A percentile compares a stretch with the other conserved stretches of the same genome.
phyloP scores from a whole-genome alignment of 208 protist species.

The Trypanosoma cruzi region DNA sequence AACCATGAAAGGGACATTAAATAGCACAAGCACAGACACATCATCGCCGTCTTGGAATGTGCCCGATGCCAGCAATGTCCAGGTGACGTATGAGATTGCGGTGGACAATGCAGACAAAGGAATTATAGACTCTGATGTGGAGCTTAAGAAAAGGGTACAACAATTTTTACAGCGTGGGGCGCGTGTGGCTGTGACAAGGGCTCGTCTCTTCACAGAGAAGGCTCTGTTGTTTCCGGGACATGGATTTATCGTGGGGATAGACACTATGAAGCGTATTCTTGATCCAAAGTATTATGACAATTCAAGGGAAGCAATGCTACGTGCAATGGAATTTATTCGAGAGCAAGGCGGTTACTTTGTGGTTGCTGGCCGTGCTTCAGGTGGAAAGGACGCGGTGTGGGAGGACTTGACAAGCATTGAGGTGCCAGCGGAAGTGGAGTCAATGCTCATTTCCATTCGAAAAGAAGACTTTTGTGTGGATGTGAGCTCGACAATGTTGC shows the following conservation, averaged over 20 bases:
- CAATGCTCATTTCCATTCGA: slow-evolving; percentile 57
- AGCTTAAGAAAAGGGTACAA: slow-evolving; percentile 43
- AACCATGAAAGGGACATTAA: not conserved
- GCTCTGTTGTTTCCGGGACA: slow-evolving; percentile 60
- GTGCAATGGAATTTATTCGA: slow-evolving; percentile 21
- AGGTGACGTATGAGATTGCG: slow-evolving; percentile 73
- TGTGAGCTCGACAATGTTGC: slow-evolving; percentile 74
- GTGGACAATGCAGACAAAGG: slow-evolving; percentile 67
- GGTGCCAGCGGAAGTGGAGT: slow-evolving; percentile 37
- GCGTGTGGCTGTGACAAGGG: slow-evolving; percentile 60
- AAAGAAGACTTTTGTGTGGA: slow-evolving; percentile 63
- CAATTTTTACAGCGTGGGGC: slow-evolving; percentile 52
- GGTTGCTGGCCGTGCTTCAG: slow-evolving; percentile 36
- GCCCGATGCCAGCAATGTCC: not conserved
- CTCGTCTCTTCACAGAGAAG: slow-evolving; percentile 69
- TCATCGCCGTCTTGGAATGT: no score
- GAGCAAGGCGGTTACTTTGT: slow-evolving; percentile 33
- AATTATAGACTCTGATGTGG: slow-evolving; percentile 25
- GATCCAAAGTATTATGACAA: slow-evolving; percentile 68
- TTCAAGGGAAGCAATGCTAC: slow-evolving; percentile 22
- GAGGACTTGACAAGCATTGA: slow-evolving; percentile 39
- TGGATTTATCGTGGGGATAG: slow-evolving; percentile 74
- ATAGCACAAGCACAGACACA: not conserved
- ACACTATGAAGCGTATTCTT: slow-evolving; percentile 71
- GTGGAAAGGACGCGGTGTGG: slow-evolving; percentile 27